phyloP scores from a whole-genome alignment of 441 rosid species.

The Gossypium gossypioides region DNA sequence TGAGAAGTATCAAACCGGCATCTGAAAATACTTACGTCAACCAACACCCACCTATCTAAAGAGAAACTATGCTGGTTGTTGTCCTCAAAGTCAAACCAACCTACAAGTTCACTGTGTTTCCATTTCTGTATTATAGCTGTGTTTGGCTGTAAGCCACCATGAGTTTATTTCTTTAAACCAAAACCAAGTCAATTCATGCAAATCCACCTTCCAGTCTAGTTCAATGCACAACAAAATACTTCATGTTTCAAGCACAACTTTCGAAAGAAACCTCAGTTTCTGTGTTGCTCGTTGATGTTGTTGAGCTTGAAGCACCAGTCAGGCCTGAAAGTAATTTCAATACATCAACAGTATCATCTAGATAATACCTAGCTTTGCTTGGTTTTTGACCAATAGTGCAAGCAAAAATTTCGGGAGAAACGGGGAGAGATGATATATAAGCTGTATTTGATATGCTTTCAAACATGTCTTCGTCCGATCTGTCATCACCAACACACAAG shows the following conservation, averaged over 20 bases:
- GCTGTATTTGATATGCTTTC: slow-evolving; percentile 7
- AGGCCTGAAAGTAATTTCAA: slow-evolving; percentile 5
- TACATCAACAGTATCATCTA: slow-evolving; percentile 6
- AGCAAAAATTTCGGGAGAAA: slow-evolving; percentile 7
- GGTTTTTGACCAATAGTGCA: slow-evolving; percentile 20
- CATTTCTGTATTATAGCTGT: not conserved
- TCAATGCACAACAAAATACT: not conserved
- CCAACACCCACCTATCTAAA: not conserved
- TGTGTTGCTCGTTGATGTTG: slow-evolving; percentile 8
- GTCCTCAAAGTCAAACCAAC: not conserved
- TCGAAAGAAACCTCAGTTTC: slow-evolving; percentile 23
- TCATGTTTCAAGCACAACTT: slow-evolving; percentile 9
- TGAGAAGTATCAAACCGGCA: slow-evolving; percentile 4
- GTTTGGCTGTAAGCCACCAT: not conserved
- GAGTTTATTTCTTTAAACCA: not conserved
- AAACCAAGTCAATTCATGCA: slow-evolving; percentile 1
- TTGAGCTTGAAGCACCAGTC: slow-evolving; percentile 16
- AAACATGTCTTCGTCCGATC: slow-evolving; percentile 19
- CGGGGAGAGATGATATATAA: not conserved
- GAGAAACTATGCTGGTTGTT: not conserved
- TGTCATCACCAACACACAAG: slow-evolving; percentile 16
- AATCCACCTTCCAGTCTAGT: not conserved
- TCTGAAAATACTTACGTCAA: slow-evolving; percentile 12
- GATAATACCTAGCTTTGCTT: slow-evolving; percentile 19
- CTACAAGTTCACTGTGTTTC: slow-evolving; percentile 1